Conservation (phyloP, 2,329 filamentous ascomycete species). For the Monilinia laxa region DNA sequence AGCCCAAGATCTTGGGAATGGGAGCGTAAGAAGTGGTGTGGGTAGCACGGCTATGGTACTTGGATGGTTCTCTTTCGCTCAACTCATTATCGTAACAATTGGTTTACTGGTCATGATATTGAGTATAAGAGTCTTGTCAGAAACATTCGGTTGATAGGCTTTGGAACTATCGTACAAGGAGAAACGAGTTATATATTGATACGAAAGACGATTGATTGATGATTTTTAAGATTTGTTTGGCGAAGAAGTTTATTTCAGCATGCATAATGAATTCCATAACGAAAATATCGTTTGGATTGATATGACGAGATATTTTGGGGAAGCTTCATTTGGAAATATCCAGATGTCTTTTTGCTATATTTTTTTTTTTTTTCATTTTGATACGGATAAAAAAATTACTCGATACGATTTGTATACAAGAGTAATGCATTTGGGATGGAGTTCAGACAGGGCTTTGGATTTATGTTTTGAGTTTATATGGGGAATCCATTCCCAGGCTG, state of each 20-base stretch:
- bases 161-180: not conserved
- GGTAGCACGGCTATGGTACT: constrained; percentile 95
- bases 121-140: constrained; percentile 77
- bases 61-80: constrained; percentile 93
- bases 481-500: not conserved
- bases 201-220: constrained; percentile 12
- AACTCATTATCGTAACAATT: constrained; percentile 94
- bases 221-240: constrained; percentile 20
- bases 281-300: constrained; percentile 21
- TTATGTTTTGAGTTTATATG: constrained; percentile 7
- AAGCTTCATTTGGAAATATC: constrained; percentile 4
- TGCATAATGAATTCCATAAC: constrained; percentile 17
- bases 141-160: constrained; percentile 43
- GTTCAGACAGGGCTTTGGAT: constrained; percentile 14
- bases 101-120: constrained; percentile 95
- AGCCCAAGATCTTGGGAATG: constrained; percentile 88
- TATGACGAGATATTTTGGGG: constrained; percentile 7
- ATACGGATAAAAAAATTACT: constrained; percentile 19
- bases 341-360: constrained; percentile 1
- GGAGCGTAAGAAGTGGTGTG: constrained; percentile 80
- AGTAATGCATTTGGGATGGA: constrained; percentile 19
- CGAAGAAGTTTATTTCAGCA: constrained; percentile 21
- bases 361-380: constrained; percentile 4
- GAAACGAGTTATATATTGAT: constrained; percentile 19
- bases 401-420: constrained; percentile 20